phyloP scores from a whole-genome alignment of 768 basidiomycete species.

The Panellus pusillus region DNA sequence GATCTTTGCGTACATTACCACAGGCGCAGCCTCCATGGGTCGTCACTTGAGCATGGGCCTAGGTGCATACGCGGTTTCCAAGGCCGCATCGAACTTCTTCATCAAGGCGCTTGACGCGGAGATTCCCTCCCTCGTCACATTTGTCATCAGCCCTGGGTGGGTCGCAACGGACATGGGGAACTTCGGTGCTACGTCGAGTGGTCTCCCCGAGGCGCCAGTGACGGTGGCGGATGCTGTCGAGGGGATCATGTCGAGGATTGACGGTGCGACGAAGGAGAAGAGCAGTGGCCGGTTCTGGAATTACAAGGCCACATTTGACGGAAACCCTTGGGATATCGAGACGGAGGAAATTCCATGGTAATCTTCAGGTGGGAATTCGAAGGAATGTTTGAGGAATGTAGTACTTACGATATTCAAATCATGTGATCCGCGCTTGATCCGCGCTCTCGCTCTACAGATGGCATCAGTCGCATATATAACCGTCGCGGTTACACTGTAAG shows the following conservation, averaged over 20 bases:
- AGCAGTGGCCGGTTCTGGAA: neutral
- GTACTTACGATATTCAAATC: no score
- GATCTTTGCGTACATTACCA: neutral
- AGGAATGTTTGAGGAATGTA: no score
- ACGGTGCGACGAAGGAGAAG: no score
- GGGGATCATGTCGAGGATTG: no score
- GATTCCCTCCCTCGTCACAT: neutral
- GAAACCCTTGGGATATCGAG: neutral
- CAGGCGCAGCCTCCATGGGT: neutral
- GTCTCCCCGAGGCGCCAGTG: neutral
- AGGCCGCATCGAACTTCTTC: constrained; percentile 4
- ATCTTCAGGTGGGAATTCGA: no score
- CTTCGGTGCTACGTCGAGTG: neutral
- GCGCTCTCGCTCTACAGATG: no score
- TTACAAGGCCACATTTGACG: neutral
- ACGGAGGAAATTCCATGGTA: neutral
- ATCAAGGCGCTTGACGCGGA: neutral
- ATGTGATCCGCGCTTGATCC: no score
- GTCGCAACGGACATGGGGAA: neutral
- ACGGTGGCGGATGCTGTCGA: no score
- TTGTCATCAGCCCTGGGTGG: neutral
- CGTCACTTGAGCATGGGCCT: neutral
- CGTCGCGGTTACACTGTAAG: no score
- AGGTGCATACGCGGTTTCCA: neutral
- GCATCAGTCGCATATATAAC: no score